These are phyloP conservation scores for Aspergillus campestris DNA, from an alignment of 495 filamentous ascomycete species.

Conservation along the genomic window DNA sequence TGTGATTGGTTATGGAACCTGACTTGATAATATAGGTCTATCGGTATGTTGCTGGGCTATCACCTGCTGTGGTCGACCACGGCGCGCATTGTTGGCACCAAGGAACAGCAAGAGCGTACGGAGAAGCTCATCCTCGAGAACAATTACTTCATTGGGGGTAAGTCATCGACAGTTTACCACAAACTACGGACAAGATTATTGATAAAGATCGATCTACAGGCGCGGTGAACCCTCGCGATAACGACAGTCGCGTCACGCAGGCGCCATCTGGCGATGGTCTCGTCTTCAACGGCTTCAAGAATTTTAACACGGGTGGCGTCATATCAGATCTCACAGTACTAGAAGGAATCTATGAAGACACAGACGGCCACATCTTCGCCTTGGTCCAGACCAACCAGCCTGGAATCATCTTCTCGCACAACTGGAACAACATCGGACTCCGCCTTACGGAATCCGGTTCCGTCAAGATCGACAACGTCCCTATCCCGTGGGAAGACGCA, in stretches of 20 bases:
- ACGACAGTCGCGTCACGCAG: slow-evolving; percentile 39
- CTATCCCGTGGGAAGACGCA: slow-evolving; percentile 47
- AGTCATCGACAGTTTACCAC: neutral
- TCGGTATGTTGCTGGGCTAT: slow-evolving; percentile 53
- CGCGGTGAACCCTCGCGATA: slow-evolving; percentile 55
- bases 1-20: neutral
- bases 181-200: neutral
- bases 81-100: slow-evolving; percentile 45
- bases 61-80: slow-evolving; percentile 54
- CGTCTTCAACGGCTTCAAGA: slow-evolving; percentile 49
- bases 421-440: slow-evolving; percentile 56
- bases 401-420: slow-evolving; percentile 47
- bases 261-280: slow-evolving; percentile 41
- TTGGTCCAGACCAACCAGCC: slow-evolving; percentile 43
- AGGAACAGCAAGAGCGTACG: slow-evolving; percentile 44
- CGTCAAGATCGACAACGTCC: slow-evolving; percentile 48
- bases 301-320: slow-evolving; percentile 56
- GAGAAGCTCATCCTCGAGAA: slow-evolving; percentile 45
- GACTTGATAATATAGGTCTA: slow-evolving; percentile 19
- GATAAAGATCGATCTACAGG: neutral
- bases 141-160: slow-evolving; percentile 54
- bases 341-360: slow-evolving; percentile 47
- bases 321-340: slow-evolving; percentile 55
- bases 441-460: slow-evolving; percentile 52
- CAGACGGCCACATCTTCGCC: slow-evolving; percentile 51